These are phyloP conservation scores for Penicillium sp. DNA, from an alignment of 2,329 filamentous ascomycete genomes.

Conservation along the genomic window DNA sequence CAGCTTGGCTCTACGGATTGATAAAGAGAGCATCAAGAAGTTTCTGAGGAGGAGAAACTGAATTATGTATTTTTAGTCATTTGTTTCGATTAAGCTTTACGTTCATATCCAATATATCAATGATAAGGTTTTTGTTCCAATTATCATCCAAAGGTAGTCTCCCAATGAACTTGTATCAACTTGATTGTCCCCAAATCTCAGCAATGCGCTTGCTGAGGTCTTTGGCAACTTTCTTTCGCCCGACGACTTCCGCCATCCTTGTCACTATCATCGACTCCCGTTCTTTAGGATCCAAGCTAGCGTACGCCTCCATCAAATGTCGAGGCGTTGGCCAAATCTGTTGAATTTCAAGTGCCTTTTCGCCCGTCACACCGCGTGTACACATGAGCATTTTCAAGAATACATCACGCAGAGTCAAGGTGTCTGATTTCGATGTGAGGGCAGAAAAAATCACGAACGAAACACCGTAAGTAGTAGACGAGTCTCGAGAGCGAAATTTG, in stretches of 20 bases:
- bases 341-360: conserved; percentile 79
- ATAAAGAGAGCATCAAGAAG: conserved; percentile 26
- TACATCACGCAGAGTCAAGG: conserved; percentile 71
- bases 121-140: neutral
- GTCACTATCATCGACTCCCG: conserved; percentile 62
- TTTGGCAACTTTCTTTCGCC: conserved; percentile 68
- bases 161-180: conserved; percentile 10
- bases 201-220: conserved; percentile 68
- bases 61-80: neutral
- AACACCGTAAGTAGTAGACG: conserved; percentile 56
- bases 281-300: conserved; percentile 54
- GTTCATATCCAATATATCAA: neutral
- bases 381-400: conserved; percentile 88
- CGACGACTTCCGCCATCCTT: conserved; percentile 59
- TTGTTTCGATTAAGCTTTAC: neutral
- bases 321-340: conserved; percentile 74
- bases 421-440: conserved; percentile 73
- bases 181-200: conserved; percentile 64
- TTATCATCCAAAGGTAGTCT: neutral
- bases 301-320: conserved; percentile 70
- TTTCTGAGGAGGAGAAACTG: conserved; percentile 15
- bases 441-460: conserved; percentile 72
- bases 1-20: conserved; percentile 69
- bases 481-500: conserved; percentile 57
- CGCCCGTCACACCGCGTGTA: conserved; percentile 70